Conservation (phyloP, 805 yeast genomes). For the Candida schatavii region DNA sequence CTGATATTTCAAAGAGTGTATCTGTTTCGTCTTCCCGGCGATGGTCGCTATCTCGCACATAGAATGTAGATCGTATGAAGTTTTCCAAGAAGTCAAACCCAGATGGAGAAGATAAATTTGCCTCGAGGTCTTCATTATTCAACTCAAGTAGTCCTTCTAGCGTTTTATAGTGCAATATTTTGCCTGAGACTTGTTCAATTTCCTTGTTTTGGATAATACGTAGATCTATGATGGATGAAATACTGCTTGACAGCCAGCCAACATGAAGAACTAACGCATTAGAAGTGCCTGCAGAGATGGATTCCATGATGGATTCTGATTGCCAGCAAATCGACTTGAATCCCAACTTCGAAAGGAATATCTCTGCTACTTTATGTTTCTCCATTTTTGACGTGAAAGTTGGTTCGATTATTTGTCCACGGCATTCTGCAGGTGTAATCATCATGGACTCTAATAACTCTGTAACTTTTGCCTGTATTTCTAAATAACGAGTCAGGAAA, state of each 20-base stretch:
- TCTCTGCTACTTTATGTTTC: conserved; percentile 16
- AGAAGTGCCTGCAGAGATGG: conserved; percentile 18
- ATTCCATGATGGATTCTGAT: conserved; percentile 17
- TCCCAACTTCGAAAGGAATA: conserved; percentile 21
- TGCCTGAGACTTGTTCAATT: conserved; percentile 11
- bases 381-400: conserved; percentile 12
- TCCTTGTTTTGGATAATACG: conserved; percentile 12
- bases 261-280: conserved; percentile 28
- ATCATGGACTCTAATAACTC: conserved; percentile 14
- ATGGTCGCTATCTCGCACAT: neutral
- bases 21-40: neutral
- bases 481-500: conserved; percentile 1
- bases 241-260: conserved; percentile 22
- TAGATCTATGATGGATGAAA: conserved; percentile 23
- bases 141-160: conserved; percentile 13
- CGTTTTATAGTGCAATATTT: conserved; percentile 17
- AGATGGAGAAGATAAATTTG: conserved; percentile 8
- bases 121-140: conserved; percentile 8
- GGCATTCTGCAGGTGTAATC: conserved; percentile 18
- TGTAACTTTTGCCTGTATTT: conserved; percentile 6
- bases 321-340: conserved; percentile 22
- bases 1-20: conserved; percentile 9
- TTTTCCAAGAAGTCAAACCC: conserved; percentile 17
- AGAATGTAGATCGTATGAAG: conserved; percentile 12
- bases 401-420: conserved; percentile 20